Evolutionary conservation across 208 protist species (phyloP).

Genomic region (Crithidia sp.): DNA sequence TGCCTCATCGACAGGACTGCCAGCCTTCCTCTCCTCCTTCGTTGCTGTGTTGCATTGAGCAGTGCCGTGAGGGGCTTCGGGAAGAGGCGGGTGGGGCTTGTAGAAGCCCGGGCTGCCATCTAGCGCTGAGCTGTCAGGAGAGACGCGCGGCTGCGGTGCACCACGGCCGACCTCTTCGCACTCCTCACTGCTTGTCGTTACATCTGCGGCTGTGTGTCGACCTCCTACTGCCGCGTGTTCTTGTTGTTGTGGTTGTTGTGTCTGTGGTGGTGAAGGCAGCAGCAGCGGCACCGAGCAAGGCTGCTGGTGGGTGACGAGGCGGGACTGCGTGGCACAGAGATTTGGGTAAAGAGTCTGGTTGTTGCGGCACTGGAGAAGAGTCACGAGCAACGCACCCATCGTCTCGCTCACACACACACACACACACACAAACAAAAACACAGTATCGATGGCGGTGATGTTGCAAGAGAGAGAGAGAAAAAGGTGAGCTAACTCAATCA

Average conservation of each 20-base stretch:
- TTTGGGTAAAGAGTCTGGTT: constrained; percentile 36
- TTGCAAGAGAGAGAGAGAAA: not conserved
- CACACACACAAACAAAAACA: too few species aligned
- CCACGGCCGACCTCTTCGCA: not conserved
- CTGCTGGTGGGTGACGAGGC: constrained; percentile 13
- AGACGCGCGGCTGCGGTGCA: not conserved
- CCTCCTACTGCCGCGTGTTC: not conserved
- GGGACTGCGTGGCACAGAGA: constrained; percentile 19
- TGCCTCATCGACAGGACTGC: not conserved
- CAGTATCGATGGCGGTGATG: too few species aligned
- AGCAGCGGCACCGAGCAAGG: constrained; percentile 30
- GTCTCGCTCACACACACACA: not conserved
- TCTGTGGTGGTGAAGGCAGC: not conserved
- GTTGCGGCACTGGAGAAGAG: constrained; percentile 38
- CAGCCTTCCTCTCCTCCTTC: not conserved
- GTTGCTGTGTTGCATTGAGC: not conserved
- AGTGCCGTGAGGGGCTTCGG: not conserved
- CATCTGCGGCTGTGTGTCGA: too few species aligned
- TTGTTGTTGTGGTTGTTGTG: not conserved
- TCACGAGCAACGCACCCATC: constrained; percentile 43
- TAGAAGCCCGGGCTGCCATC: not conserved
- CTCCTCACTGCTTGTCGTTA: too few species aligned
- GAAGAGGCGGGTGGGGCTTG: not conserved
- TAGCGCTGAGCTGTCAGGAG: constrained; percentile 9
- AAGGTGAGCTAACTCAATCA: too few species aligned